Conservation (phyloP, 495 filamentous ascomycete genomes). For the Terfezia boudieri region DNA sequence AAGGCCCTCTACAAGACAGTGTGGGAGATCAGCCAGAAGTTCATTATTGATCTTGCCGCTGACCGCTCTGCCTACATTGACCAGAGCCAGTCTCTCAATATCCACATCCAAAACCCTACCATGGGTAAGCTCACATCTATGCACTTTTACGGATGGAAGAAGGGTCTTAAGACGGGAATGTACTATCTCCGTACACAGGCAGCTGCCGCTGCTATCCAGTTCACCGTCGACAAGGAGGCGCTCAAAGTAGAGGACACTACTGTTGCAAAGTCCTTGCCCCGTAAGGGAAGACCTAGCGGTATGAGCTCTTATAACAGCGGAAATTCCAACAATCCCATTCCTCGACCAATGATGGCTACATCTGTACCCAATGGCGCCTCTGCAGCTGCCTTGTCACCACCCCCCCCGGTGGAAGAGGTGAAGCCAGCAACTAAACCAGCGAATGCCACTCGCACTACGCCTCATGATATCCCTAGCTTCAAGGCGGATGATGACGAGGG, state of each 20-base stretch:
- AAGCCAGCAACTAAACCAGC: constrained; percentile 37
- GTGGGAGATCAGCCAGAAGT: constrained; percentile 96
- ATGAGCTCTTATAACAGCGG: constrained; percentile 17
- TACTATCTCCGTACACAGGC: constrained; percentile 99
- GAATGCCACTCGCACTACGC: background rate
- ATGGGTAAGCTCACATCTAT: constrained; percentile 99
- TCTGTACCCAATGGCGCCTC: constrained; percentile 32
- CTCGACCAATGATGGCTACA: constrained; percentile 29
- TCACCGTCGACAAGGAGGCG: constrained; percentile 94
- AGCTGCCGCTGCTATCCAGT: constrained; percentile 89
- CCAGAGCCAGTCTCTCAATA: constrained; percentile 96
- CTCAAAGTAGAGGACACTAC: constrained; percentile 76
- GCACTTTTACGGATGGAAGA: constrained; percentile 98
- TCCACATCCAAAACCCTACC: constrained; percentile 95
- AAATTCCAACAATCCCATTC: constrained; percentile 28
- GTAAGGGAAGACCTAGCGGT: constrained; percentile 44
- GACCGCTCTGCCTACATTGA: constrained; percentile 97
- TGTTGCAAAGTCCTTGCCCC: constrained; percentile 35
- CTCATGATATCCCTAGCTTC: constrained; percentile 19
- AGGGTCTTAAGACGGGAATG: constrained; percentile 98
- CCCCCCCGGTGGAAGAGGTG: constrained; percentile 23
- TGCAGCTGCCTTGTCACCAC: constrained; percentile 32
- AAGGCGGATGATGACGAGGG: constrained; percentile 34
- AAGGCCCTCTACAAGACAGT: constrained; percentile 98
- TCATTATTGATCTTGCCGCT: constrained; percentile 89